These are phyloP conservation scores for Sporisorium graminicola DNA, from an alignment of 1,284 basidiomycete species.

Conservation along the genomic window DNA sequence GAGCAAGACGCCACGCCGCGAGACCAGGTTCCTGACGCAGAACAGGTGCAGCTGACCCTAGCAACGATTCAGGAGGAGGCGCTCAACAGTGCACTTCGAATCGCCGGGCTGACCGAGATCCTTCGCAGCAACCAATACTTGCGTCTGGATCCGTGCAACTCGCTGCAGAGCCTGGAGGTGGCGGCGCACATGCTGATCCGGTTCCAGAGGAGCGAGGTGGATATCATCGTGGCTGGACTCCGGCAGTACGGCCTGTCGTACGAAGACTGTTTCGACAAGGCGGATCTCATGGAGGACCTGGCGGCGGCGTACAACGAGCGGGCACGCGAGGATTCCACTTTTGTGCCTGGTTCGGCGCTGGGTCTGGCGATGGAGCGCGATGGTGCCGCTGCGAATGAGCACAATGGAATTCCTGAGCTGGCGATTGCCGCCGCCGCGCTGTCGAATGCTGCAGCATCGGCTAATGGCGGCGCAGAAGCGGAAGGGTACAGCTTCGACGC, in stretches of 20 bases:
- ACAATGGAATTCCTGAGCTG: constrained; percentile 37
- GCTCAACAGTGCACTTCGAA: constrained; percentile 83
- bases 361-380: constrained; percentile 41
- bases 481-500: constrained; percentile 5
- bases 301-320: constrained; percentile 41
- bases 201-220: constrained; percentile 74
- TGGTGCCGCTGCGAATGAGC: constrained; percentile 4
- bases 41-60: constrained; percentile 28
- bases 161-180: constrained; percentile 35
- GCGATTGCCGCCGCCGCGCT: constrained; percentile 47
- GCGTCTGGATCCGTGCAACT: constrained; percentile 56
- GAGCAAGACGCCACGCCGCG: constrained; percentile 1
- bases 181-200: constrained; percentile 49
- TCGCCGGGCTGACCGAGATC: constrained; percentile 80
- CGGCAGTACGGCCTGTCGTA: constrained; percentile 79
- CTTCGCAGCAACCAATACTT: constrained; percentile 54
- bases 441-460: constrained; percentile 41
- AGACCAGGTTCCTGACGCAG: constrained; percentile 50
- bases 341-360: constrained; percentile 41
- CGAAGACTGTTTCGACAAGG: constrained; percentile 84
- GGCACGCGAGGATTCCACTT: constrained; percentile 31
- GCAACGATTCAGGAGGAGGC: constrained; percentile 76
- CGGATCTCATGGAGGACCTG: constrained; percentile 73
- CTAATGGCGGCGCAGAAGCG: constrained; percentile 1
- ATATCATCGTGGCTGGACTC: constrained; percentile 83